Conservation (phyloP, 495 filamentous ascomycete genomes). For the Cetradonia linearis region DNA sequence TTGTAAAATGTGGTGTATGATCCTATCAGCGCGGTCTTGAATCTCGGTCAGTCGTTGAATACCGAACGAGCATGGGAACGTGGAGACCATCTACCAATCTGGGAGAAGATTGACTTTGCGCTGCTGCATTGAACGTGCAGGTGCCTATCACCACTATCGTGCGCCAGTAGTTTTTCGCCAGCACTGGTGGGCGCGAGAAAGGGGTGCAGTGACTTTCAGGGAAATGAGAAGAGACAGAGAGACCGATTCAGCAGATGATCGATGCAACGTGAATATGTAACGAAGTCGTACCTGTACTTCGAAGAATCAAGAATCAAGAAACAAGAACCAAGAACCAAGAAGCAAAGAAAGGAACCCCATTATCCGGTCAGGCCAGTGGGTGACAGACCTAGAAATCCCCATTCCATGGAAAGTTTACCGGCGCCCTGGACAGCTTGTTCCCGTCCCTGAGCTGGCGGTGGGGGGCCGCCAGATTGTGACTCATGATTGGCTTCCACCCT, state of each 20-base stretch:
- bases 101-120: neutral
- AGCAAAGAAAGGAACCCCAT: neutral
- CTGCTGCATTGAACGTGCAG: slow-evolving; percentile 4
- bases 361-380: slow-evolving; percentile 8
- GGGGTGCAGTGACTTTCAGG: neutral
- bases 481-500: slow-evolving; percentile 13
- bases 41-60: neutral
- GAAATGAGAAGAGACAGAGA: neutral
- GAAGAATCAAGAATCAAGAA: neutral
- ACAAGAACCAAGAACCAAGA: neutral
- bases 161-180: slow-evolving; percentile 5
- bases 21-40: neutral
- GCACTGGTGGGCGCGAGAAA: neutral
- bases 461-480: neutral
- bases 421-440: slow-evolving; percentile 5
- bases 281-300: too few relatives aligned
- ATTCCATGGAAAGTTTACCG: slow-evolving; percentile 14
- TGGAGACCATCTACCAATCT: neutral
- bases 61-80: neutral
- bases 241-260: neutral
- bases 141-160: slow-evolving; percentile 7
- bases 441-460: slow-evolving; percentile 1
- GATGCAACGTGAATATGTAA: neutral
- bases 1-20: too few relatives aligned
- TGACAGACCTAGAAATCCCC: slow-evolving; percentile 7